Base-by-base conservation (phyloP, 1,284 basidiomycete species). In the Ustilago nuda region DNA sequence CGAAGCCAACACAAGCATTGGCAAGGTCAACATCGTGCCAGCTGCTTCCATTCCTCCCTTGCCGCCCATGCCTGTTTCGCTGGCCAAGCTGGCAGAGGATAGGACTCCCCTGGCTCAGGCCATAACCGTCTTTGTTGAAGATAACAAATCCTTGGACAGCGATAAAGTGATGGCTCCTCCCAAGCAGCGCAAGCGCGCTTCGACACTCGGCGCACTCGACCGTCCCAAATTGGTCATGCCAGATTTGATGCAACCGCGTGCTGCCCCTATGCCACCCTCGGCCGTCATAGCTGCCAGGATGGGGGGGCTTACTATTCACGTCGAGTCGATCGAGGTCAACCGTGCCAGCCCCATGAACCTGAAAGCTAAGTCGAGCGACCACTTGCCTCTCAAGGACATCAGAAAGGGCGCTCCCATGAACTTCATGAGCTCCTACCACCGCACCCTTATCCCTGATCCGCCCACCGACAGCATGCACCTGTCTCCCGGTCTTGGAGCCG, bases 391-490 rank as follows among this genome's bases (percentile, higher is more conserved):
- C 19, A 53, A 52, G 8, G 45, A 36, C 35, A 36, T 39, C 27
- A 19, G 33, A n/a, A 62, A 61, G 33, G 61, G 55, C 15, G 52
- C 65, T 15, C 43, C 61, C 8, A 67, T 74, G 75, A 63, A 70
- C 59, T 78, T 78, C 65, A 65, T 45, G 59, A 78, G 61, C 55
- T 64, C 71, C 1, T 78, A 73, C 55, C 75, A 78, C 54, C 66
- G 67, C 51, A 56, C 75, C 0, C 57, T 78, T 27, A 70, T 72
- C 39, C 71, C 75, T 5, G 75, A 78, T 36, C 71, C 65, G 15
- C 71, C 74, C 1, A 55, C 60, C 52, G 62, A 72, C 35, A 69
- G 50, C 50, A 59, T 51, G 8, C 65, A 63, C 37, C 62, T 72
- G n/a, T 68, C 68, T 19, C 69, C 69, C 5, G 68, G 73, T 63